Evolutionary conservation across 129 eudicot species (phyloP), one percentile per base, ranked within the genome.

Genomic region (Ambrosia artemisiifolia): DNA sequence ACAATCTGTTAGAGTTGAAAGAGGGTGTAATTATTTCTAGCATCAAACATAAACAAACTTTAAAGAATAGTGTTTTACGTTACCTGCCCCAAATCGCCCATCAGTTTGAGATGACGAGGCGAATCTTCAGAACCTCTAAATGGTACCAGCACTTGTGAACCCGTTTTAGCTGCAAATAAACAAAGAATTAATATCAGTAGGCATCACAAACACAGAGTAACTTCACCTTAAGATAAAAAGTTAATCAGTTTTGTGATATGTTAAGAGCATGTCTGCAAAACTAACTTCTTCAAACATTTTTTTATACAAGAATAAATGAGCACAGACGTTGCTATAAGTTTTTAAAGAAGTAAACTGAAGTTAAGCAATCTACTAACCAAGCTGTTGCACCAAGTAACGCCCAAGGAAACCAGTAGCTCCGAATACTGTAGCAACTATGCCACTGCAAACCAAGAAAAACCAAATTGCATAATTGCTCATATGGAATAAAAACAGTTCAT

Each of bases 51-150:
- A 66, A 70, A 20, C 47, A 36, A 46, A 53, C 13, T 78, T 49
- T 8, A 1, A 62, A 78, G 0, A 46, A 50, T 4, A 51, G 18
- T 17, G 49, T 34, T 38, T 10, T 24, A 49, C 16, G 74, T 55
- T 67, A 90, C 98, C 98, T 94, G 98, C 43, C 97, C 97, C 82
- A 94, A 82, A 86, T 94, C 98, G 83, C 98, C 98, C 98, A 94
- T 94, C 75, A 94, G 82, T 76, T 94, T 94, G 71, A 94, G 98
- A 84, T 94, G 98, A 56, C 98, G 93, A 56, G 80, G 98, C 82
- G 84, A 81, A 77, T 94, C 98, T 85, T 94, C 98, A 40, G 96
- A 90, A 56, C 98, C 98, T 70, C 96, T 84, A 75, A 90, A 94
- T 72, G 98, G 98, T 73, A 94, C 98, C 65, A 94, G 81, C 60